Conservation (phyloP, 345 rosid species). For the Ailanthus altissimus region DNA sequence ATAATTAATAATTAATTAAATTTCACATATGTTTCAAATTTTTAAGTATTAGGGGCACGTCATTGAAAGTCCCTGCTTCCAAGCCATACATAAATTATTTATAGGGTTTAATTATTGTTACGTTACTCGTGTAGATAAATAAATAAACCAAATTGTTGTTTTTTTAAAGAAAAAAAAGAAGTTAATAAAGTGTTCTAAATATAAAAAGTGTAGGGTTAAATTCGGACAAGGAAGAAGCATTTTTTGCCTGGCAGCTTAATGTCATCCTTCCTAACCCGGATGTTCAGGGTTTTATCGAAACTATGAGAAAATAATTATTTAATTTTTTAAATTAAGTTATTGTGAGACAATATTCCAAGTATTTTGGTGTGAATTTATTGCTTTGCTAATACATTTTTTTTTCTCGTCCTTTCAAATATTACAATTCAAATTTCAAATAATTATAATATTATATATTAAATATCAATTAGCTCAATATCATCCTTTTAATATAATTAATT, state of each 20-base stretch:
- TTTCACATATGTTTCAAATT: no score
- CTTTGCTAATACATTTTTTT: no score
- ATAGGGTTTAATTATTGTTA: no score
- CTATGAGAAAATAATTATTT: not conserved
- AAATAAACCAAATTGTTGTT: not conserved
- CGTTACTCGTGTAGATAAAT: not conserved
- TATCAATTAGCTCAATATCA: no score
- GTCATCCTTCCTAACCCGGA: not conserved
- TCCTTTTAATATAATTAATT: no score
- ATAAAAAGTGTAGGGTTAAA: not conserved
- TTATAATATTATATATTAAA: no score
- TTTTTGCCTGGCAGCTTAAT: not conserved
- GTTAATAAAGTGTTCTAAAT: not conserved
- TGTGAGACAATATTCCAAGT: not conserved
- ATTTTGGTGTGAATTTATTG: not conserved
- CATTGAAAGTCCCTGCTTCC: no score
- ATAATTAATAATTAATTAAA: no score
- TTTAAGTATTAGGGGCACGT: no score
- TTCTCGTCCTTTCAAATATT: no score
- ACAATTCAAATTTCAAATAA: no score
- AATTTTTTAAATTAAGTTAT: not conserved
- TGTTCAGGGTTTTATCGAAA: not conserved
- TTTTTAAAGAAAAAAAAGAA: not conserved
- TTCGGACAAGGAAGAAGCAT: not conserved
- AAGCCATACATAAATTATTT: no score